Evolutionary conservation across 495 filamentous ascomycete genomes (phyloP).

Genomic region (Xylaria flabelliformis): DNA sequence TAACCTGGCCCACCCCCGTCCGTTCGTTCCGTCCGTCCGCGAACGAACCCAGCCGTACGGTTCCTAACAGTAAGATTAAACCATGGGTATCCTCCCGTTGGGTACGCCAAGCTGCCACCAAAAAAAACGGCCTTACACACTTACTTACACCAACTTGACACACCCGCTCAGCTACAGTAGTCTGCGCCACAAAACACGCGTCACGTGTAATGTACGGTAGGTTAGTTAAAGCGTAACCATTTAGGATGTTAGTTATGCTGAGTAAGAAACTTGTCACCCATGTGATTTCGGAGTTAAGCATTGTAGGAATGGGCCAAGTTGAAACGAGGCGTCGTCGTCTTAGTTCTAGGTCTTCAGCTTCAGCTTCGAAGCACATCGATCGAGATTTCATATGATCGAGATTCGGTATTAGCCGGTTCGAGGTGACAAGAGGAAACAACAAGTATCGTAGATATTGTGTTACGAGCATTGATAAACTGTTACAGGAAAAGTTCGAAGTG

Average conservation of each 20-base stretch:
- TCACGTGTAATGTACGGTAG: neutral
- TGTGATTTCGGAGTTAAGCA: neutral
- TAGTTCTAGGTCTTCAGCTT: neutral
- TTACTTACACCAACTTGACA: no score
- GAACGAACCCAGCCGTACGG: neutral
- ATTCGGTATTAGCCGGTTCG: no score
- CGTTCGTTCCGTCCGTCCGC: neutral
- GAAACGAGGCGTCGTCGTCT: neutral
- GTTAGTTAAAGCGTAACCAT: no score
- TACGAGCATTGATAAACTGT: neutral
- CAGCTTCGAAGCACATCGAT: no score
- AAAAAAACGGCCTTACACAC: neutral
- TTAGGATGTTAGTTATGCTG: no score
- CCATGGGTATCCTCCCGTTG: neutral
- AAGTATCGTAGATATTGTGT: no score
- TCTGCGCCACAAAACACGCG: neutral
- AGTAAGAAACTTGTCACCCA: no score
- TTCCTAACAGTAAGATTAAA: neutral
- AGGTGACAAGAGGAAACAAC: no score
- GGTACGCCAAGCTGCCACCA: neutral
- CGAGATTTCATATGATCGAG: no score
- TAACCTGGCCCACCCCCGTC: no score
- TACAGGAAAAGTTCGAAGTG: neutral
- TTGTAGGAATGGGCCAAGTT: neutral
- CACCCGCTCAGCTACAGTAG: neutral